Evolutionary conservation across 2,329 filamentous ascomycete genomes (phyloP).

Genomic region (Stenocarpella maydis): DNA sequence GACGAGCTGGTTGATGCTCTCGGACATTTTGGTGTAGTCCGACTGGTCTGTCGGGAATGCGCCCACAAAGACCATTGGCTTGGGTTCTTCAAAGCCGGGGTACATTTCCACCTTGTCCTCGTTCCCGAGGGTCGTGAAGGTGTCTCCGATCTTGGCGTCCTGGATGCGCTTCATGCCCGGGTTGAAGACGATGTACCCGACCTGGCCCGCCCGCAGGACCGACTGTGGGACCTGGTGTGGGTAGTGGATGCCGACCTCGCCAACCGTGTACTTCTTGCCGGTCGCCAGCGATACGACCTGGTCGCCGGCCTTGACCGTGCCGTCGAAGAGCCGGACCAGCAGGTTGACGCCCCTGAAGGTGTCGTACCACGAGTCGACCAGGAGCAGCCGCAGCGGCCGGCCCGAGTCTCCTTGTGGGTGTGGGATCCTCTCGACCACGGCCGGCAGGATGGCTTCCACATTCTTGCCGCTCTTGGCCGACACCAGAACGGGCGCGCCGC

Average conservation of each 20-base stretch:
- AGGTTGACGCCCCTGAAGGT: conserved; percentile 94
- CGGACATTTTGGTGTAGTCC: conserved; percentile 86
- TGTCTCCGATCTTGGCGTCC: conserved; percentile 96
- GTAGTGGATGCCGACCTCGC: conserved; percentile 97
- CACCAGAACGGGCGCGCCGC: conserved; percentile 65
- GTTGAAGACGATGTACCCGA: conserved; percentile 97
- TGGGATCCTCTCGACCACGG: conserved; percentile 85
- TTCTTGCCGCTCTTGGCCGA: conserved; percentile 95
- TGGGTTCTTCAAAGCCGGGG: conserved; percentile 94
- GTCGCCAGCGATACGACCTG: conserved; percentile 89
- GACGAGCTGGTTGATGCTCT: conserved; percentile 92
- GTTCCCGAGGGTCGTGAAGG: conserved; percentile 82
- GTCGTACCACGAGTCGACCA: conserved; percentile 99
- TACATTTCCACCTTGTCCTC: conserved; percentile 81
- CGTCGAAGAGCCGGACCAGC: conserved; percentile 90
- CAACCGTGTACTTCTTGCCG: conserved; percentile 87
- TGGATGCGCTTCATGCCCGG: conserved; percentile 97
- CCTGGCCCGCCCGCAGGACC: conserved; percentile 85
- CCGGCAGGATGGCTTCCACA: conserved; percentile 82
- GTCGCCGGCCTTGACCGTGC: conserved; percentile 82
- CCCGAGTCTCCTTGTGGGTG: conserved; percentile 76
- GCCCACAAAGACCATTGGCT: conserved; percentile 98
- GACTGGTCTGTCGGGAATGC: conserved; percentile 93
- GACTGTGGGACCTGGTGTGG: conserved; percentile 85
- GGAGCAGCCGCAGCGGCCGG: conserved; percentile 81